Percentiles rank a stretch among this genome's conserved stretches.
These are phyloP conservation scores for Tolypocladium ophioglossoides DNA, from an alignment of 2,329 filamentous ascomycete species.

Conservation along the genomic window DNA sequence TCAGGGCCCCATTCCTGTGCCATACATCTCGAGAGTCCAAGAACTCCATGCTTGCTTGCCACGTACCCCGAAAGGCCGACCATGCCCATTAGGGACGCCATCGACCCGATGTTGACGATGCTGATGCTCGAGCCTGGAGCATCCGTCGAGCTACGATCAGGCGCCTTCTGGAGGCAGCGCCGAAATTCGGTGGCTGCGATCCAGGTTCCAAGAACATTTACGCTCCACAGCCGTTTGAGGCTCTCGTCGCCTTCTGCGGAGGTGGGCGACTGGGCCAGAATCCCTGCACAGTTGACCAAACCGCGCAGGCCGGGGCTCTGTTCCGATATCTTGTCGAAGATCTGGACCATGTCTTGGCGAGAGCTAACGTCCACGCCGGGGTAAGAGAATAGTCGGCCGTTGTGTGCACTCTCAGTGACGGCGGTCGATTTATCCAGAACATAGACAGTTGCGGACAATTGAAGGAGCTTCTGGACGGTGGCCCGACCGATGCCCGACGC, in stretches of 20 bases:
- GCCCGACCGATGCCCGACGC: constrained; percentile 1
- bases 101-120: constrained; percentile 2
- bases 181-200: constrained; percentile 2
- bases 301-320: background rate
- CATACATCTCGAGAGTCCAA: constrained; percentile 1
- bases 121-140: background rate
- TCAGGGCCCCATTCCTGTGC: constrained; percentile 7
- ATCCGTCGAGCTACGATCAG: background rate
- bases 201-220: constrained; percentile 2
- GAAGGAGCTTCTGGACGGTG: constrained; percentile 1
- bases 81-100: background rate
- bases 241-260: background rate
- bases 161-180: background rate
- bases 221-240: background rate
- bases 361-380: background rate
- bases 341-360: background rate
- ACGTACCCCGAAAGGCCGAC: background rate
- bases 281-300: constrained; percentile 1
- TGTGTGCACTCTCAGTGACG: background rate
- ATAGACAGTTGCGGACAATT: constrained; percentile 1
- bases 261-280: background rate
- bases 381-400: background rate
- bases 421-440: background rate
- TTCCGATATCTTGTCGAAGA: background rate
- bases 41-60: constrained; percentile 1